Conservation (phyloP, 306 rosid species). For the Trifolium fragiferum region DNA sequence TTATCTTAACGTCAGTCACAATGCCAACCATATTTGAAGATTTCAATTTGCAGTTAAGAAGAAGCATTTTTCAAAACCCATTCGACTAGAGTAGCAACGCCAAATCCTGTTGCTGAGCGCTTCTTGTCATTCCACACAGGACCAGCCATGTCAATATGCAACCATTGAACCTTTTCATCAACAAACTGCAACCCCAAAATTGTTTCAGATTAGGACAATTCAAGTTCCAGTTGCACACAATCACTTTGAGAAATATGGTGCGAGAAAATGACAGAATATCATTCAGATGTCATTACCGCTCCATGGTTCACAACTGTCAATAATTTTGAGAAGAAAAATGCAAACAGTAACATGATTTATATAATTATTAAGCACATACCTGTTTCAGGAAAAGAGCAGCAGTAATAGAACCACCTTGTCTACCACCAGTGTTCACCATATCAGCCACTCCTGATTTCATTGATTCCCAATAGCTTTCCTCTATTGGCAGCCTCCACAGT, state of each 20-base stretch:
- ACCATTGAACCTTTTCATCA: slow-evolving; percentile 96
- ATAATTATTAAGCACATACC: slow-evolving; percentile 49
- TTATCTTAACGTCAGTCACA: slow-evolving; percentile 17
- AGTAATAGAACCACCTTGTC: slow-evolving; percentile 84
- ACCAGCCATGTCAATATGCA: slow-evolving; percentile 97
- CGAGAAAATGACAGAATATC: slow-evolving; percentile 5
- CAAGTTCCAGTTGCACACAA: slow-evolving; percentile 8
- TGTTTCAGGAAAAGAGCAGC: slow-evolving; percentile 98
- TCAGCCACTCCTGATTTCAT: slow-evolving; percentile 98
- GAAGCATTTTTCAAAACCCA: slow-evolving; percentile 89
- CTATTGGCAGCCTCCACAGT: slow-evolving; percentile 95
- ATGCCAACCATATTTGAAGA: slow-evolving; percentile 3
- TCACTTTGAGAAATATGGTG: background rate
- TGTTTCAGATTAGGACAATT: slow-evolving; percentile 33
- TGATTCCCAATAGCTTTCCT: slow-evolving; percentile 96
- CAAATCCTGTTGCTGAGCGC: slow-evolving; percentile 82
- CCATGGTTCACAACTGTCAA: background rate
- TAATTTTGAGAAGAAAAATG: background rate
- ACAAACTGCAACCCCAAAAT: slow-evolving; percentile 69
- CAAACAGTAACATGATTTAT: background rate
- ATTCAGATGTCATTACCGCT: slow-evolving; percentile 1
- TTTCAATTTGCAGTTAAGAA: slow-evolving; percentile 29
- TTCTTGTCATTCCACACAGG: slow-evolving; percentile 88
- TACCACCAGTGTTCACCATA: slow-evolving; percentile 90
- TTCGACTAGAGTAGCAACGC: slow-evolving; percentile 86